These are phyloP conservation scores for Lactifluus piperatus DNA, from an alignment of 768 basidiomycete genomes.

Conservation along the genomic window DNA sequence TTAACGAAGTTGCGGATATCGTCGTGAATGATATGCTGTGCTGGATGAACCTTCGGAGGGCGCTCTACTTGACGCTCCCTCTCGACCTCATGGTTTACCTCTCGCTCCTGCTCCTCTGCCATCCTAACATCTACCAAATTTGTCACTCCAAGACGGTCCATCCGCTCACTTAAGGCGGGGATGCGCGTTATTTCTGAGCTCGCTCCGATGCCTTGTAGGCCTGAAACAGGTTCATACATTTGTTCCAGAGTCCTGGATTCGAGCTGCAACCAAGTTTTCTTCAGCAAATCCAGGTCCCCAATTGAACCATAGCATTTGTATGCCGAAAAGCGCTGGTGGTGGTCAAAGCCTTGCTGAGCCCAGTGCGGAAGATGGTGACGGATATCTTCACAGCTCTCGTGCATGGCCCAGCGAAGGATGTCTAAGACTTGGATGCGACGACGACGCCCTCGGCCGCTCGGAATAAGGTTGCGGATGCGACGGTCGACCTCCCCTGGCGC, in stretches of 20 bases:
- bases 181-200: neutral
- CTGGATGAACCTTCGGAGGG: neutral
- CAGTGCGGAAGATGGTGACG: constrained; percentile 4
- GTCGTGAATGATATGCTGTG: neutral
- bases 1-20: constrained; percentile 7
- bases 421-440: constrained; percentile 4
- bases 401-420: constrained; percentile 15
- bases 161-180: constrained; percentile 1
- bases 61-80: constrained; percentile 9
- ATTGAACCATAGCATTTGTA: neutral
- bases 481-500: no score
- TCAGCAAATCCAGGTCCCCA: no score
- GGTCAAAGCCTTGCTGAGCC: no score
- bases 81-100: constrained; percentile 13
- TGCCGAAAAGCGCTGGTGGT: neutral
- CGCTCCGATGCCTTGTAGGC: neutral
- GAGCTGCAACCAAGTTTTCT: constrained; percentile 1
- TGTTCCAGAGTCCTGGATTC: constrained; percentile 12
- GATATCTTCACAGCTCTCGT: constrained; percentile 15
- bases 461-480: neutral
- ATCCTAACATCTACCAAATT: neutral
- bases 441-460: neutral
- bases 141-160: neutral
- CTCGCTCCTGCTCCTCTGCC: constrained; percentile 16
- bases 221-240: constrained; percentile 6